phyloP scores from a whole-genome alignment of 331 rosid species.

The Ulmus americana region DNA sequence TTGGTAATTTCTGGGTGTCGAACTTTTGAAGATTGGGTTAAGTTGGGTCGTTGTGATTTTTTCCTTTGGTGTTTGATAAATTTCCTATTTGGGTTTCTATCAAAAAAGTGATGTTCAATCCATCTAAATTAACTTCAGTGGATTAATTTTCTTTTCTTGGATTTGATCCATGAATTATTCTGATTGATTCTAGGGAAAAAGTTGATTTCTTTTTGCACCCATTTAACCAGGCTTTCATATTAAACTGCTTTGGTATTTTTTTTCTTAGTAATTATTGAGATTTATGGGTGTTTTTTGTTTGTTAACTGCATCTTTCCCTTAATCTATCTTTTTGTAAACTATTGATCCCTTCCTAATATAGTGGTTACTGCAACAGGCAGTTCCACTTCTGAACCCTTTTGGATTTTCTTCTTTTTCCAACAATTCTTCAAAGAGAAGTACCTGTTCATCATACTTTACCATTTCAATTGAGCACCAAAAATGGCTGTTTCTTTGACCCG shows the following conservation, averaged over 20 bases:
- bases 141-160: conserved; percentile 6
- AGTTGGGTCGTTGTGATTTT: conserved; percentile 11
- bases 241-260: not conserved
- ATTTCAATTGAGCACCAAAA: conserved; percentile 3
- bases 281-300: conserved; percentile 23
- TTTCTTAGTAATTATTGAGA: not conserved
- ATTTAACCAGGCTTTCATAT: conserved; percentile 4
- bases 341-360: conserved; percentile 42
- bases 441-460: conserved; percentile 21
- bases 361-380: conserved; percentile 75
- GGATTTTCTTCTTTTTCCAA: conserved; percentile 18
- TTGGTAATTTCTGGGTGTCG: conserved; percentile 11
- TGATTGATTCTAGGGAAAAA: conserved; percentile 26
- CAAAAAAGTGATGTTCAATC: not conserved
- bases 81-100: conserved; percentile 5
- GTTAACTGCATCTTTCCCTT: conserved; percentile 19
- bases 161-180: conserved; percentile 19
- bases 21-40: not conserved
- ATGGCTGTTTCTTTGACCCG: conserved; percentile 78
- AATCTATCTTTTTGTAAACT: conserved; percentile 16
- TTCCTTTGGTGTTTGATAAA: conserved; percentile 1
- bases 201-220: conserved; percentile 18
- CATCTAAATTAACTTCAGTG: conserved; percentile 22
- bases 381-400: conserved; percentile 33
- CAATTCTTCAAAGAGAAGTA: conserved; percentile 16